Percentiles rank a stretch among this genome's conserved stretches.
Evolutionary conservation across 495 filamentous ascomycete species (phyloP).

Genomic region (Trichocladium antarcticum): DNA sequence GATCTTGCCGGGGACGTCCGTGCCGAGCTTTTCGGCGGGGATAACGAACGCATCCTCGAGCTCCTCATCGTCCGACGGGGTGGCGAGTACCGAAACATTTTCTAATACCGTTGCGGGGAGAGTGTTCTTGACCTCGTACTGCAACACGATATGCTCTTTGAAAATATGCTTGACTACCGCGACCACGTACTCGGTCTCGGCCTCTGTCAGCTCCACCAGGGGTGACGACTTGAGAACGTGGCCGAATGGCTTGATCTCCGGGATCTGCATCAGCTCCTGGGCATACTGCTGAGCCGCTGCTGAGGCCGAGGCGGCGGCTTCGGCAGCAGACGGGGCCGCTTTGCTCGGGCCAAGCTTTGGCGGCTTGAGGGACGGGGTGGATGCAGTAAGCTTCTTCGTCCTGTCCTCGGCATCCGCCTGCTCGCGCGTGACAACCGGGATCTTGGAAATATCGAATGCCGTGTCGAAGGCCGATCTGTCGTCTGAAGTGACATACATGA

Average conservation of each 20-base stretch:
- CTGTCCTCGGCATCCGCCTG: slow-evolving; percentile 95
- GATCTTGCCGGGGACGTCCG: slow-evolving; percentile 78
- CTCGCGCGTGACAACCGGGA: slow-evolving; percentile 91
- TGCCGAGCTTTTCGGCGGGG: slow-evolving; percentile 65
- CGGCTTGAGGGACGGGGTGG: slow-evolving; percentile 89
- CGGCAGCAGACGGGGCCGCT: slow-evolving; percentile 53
- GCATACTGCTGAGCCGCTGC: slow-evolving; percentile 79
- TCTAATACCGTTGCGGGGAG: slow-evolving; percentile 79
- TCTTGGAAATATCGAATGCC: slow-evolving; percentile 80
- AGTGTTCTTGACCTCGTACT: slow-evolving; percentile 98
- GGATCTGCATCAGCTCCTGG: slow-evolving; percentile 73
- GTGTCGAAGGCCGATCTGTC: slow-evolving; percentile 71
- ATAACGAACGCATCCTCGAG: slow-evolving; percentile 87
- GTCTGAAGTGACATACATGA: slow-evolving; percentile 92
- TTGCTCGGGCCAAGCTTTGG: slow-evolving; percentile 78
- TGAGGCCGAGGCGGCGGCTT: slow-evolving; percentile 57
- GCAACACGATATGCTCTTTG: slow-evolving; percentile 89
- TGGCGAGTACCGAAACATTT: slow-evolving; percentile 80
- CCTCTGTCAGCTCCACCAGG: slow-evolving; percentile 83
- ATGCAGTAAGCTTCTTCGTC: slow-evolving; percentile 86
- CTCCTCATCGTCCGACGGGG: slow-evolving; percentile 73
- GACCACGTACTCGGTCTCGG: slow-evolving; percentile 96
- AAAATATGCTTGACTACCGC: slow-evolving; percentile 91
- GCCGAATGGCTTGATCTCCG: slow-evolving; percentile 83
- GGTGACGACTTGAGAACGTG: slow-evolving; percentile 78